phyloP scores from a whole-genome alignment of 2,329 filamentous ascomycete species.

The Fusarium avenaceum region DNA sequence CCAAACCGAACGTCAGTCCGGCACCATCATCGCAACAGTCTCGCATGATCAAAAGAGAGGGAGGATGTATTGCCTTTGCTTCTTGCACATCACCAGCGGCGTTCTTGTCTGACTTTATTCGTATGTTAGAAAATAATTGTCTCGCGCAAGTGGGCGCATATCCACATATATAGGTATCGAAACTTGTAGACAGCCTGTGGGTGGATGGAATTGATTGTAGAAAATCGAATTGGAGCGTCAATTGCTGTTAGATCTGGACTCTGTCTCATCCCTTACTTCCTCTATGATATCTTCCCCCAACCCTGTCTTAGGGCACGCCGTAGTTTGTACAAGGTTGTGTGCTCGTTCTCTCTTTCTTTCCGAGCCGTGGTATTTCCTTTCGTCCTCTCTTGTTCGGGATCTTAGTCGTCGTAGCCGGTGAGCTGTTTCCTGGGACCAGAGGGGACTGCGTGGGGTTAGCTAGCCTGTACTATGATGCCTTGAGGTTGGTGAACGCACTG shows the following conservation, averaged over 20 bases:
- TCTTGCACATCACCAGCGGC: slow-evolving; percentile 34
- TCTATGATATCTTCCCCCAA: slow-evolving; percentile 40
- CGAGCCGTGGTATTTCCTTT: slow-evolving; percentile 26
- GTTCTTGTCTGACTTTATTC: slow-evolving; percentile 23
- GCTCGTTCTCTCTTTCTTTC: slow-evolving; percentile 4
- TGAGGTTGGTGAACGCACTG: slow-evolving; percentile 69
- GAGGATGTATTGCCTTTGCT: slow-evolving; percentile 22
- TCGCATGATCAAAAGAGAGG: slow-evolving; percentile 25
- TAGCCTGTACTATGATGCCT: neutral
- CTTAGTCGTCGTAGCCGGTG: slow-evolving; percentile 71
- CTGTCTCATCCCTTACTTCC: slow-evolving; percentile 34
- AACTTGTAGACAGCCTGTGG: slow-evolving; percentile 21
- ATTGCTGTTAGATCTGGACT: slow-evolving; percentile 42
- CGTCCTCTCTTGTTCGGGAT: slow-evolving; percentile 15
- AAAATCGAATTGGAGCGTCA: slow-evolving; percentile 49
- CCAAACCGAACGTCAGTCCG: slow-evolving; percentile 37
- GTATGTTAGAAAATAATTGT: slow-evolving; percentile 38
- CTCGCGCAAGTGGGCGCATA: slow-evolving; percentile 33
- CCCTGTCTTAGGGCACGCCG: slow-evolving; percentile 39
- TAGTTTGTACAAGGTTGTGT: slow-evolving; percentile 48
- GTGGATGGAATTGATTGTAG: slow-evolving; percentile 18
- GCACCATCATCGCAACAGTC: slow-evolving; percentile 28
- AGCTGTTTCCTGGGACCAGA: slow-evolving; percentile 70
- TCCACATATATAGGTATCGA: slow-evolving; percentile 28
- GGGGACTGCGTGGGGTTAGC: slow-evolving; percentile 62